Percentiles rank a stretch among this genome's conserved stretches.
Evolutionary conservation across 345 rosid species (phyloP).

Genomic region (Barbarea vulgaris): DNA sequence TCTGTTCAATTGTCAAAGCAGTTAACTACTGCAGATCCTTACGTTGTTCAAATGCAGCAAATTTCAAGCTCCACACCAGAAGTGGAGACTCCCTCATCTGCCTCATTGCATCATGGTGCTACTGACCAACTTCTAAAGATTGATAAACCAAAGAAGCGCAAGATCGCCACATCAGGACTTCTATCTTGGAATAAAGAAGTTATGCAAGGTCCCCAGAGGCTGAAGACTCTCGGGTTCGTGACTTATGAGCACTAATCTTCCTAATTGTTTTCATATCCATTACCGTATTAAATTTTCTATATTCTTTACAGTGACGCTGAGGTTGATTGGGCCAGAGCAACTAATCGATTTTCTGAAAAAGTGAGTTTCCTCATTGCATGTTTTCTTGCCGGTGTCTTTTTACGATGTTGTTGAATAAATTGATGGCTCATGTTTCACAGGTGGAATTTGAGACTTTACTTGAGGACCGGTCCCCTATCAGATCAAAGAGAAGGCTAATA

Average conservation of each 20-base stretch:
- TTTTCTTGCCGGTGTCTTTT: background rate
- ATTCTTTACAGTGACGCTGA: slow-evolving; percentile 64
- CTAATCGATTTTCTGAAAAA: slow-evolving; percentile 69
- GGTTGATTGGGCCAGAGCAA: slow-evolving; percentile 63
- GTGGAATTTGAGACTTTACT: slow-evolving; percentile 58
- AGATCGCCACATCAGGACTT: slow-evolving; percentile 47
- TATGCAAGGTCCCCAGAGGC: slow-evolving; percentile 41
- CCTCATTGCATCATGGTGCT: slow-evolving; percentile 43
- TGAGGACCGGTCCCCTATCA: slow-evolving; percentile 53
- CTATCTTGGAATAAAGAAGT: slow-evolving; percentile 72
- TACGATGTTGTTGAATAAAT: slow-evolving; percentile 21
- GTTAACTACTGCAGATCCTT: slow-evolving; percentile 24
- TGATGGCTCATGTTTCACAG: slow-evolving; percentile 47
- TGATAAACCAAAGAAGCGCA: slow-evolving; percentile 62
- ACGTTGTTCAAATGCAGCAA: slow-evolving; percentile 12
- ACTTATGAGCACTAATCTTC: background rate
- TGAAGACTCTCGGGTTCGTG: slow-evolving; percentile 60
- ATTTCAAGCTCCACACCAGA: slow-evolving; percentile 39
- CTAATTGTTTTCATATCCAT: background rate
- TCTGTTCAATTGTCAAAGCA: slow-evolving; percentile 44
- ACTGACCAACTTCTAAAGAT: slow-evolving; percentile 35
- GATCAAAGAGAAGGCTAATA: slow-evolving; percentile 77
- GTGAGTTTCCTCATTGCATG: slow-evolving; percentile 44
- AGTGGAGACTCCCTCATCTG: slow-evolving; percentile 46
- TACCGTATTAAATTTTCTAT: background rate